Percentiles rank a stretch among this genome's conserved stretches.
These are phyloP conservation scores for Fagopyrum tataricum DNA, from an alignment of 148 eudicot genomes.

Conservation along the genomic window DNA sequence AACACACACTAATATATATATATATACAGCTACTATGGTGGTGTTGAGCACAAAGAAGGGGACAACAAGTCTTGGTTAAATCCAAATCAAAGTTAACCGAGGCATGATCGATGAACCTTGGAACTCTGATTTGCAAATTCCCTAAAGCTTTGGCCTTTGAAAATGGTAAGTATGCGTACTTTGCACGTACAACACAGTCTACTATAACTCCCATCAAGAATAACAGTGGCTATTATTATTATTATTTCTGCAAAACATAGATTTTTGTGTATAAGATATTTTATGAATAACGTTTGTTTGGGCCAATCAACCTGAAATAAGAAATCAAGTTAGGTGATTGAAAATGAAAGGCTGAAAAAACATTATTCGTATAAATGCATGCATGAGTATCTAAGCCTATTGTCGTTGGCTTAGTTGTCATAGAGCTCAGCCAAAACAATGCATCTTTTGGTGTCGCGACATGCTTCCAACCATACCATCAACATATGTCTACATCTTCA, in stretches of 20 bases:
- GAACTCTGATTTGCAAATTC: neutral
- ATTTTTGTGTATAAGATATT: neutral
- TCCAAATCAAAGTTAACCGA: neutral
- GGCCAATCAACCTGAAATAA: neutral
- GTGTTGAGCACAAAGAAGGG: neutral
- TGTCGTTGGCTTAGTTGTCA: neutral
- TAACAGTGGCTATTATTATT: neutral
- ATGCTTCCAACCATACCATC: neutral
- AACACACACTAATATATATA: too few relatives aligned
- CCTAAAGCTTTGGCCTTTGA: neutral
- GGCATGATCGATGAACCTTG: conserved; percentile 2
- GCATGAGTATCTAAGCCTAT: neutral
- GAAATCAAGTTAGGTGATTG: neutral
- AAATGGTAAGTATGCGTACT: neutral
- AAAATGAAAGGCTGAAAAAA: conserved; percentile 3
- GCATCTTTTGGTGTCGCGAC: conserved; percentile 6
- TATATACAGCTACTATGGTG: neutral
- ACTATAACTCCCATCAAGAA: neutral
- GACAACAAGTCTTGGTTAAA: neutral
- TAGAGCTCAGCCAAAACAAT: neutral
- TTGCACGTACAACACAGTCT: neutral
- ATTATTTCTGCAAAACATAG: neutral
- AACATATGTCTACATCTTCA: neutral
- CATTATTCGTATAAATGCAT: conserved; percentile 1
- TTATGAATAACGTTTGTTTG: neutral